These are phyloP conservation scores for Saururus chinensis DNA, from an alignment of 164 flowering plant species.

Conservation along the genomic window DNA sequence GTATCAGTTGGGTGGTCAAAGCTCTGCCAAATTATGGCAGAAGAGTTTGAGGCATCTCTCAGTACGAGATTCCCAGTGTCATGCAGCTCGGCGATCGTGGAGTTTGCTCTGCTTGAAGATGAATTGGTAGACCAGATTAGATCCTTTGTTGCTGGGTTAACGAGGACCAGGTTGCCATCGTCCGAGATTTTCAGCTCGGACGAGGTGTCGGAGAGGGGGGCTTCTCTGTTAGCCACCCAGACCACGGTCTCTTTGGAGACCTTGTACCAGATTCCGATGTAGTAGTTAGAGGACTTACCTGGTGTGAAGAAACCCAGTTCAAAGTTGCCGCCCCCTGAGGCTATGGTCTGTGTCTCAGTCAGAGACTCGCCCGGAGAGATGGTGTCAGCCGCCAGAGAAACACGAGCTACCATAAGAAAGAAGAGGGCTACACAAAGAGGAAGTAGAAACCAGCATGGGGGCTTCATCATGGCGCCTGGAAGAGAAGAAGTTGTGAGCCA, in stretches of 20 bases:
- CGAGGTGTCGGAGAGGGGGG: conserved; percentile 11
- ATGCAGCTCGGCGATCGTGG: conserved; percentile 3
- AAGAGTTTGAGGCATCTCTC: conserved; percentile 2
- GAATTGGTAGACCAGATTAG: conserved; percentile 10
- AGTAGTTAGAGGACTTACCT: conserved; percentile 12
- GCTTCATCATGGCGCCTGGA: too few species aligned
- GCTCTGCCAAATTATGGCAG: conserved; percentile 4
- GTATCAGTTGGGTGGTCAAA: conserved; percentile 8
- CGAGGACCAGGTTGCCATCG: conserved; percentile 23
- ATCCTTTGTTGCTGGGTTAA: not conserved
- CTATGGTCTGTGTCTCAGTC: conserved; percentile 10
- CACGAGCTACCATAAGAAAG: not conserved
- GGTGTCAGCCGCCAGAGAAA: not conserved
- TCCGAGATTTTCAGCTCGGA: conserved; percentile 12
- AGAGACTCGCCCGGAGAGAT: conserved; percentile 14
- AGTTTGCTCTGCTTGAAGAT: not conserved
- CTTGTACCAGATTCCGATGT: conserved; percentile 18
- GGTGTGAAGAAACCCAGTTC: conserved; percentile 16
- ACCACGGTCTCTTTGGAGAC: conserved; percentile 6
- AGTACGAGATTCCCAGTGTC: conserved; percentile 21
- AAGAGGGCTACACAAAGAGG: not conserved
- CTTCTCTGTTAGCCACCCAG: conserved; percentile 24
- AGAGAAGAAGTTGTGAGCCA: too few species aligned
- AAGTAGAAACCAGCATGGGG: too few species aligned
- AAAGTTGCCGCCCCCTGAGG: conserved; percentile 10